phyloP scores from a whole-genome alignment of 2,329 filamentous ascomycete genomes.

The Pseudovirgaria hyperparasitica region DNA sequence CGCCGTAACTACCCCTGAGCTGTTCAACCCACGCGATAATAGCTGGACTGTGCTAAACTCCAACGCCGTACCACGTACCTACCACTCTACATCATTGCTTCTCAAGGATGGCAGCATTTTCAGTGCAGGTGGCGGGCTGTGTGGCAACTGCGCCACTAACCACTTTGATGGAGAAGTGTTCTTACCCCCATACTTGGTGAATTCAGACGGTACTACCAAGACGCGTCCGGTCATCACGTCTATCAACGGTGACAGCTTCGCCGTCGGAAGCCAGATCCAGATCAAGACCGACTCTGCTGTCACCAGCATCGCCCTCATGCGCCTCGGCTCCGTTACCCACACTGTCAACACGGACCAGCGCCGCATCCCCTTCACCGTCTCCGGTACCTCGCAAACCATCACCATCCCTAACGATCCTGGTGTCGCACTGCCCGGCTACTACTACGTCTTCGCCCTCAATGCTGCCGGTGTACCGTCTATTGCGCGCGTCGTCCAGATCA shows the following conservation, averaged over 20 bases:
- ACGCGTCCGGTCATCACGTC: conserved; percentile 15
- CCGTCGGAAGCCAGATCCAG: conserved; percentile 7
- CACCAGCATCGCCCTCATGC: conserved; percentile 6
- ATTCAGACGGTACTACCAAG: conserved; percentile 23
- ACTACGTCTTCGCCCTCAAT: conserved; percentile 13
- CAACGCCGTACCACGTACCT: conserved; percentile 14
- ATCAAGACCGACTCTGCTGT: conserved; percentile 4
- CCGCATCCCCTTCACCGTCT: conserved; percentile 10
- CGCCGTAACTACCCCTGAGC: conserved; percentile 12
- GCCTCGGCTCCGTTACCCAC: conserved; percentile 17
- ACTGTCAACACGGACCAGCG: conserved; percentile 17
- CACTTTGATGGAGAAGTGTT: conserved; percentile 15
- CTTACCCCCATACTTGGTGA: conserved; percentile 17
- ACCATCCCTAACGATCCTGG: conserved; percentile 12
- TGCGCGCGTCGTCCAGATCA: conserved; percentile 9
- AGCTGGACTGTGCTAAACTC: conserved; percentile 12
- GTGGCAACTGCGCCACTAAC: conserved; percentile 10
- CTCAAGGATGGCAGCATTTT: conserved; percentile 14
- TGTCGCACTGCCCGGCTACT: conserved; percentile 13
- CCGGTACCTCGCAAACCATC: conserved; percentile 5
- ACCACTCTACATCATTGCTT: conserved; percentile 14
- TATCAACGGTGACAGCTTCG: conserved; percentile 8
- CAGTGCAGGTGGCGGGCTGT: conserved; percentile 14
- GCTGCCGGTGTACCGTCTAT: conserved; percentile 12
- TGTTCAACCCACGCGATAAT: conserved; percentile 14